Evolutionary conservation across 139 green algal species (phyloP).

Genomic region (Micractinium conductrix): DNA sequence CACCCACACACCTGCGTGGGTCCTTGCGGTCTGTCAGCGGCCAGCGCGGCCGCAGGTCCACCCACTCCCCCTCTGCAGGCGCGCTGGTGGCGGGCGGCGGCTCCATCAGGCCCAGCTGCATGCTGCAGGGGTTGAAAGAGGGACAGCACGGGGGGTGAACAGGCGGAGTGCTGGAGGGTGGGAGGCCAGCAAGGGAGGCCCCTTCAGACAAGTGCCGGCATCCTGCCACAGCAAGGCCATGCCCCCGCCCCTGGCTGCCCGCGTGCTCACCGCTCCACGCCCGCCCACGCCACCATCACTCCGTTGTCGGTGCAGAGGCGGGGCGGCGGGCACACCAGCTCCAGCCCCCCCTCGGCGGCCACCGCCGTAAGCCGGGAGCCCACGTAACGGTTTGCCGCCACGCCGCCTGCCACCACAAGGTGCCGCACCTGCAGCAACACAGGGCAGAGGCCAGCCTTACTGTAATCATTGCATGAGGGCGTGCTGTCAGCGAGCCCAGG

Average conservation of each 20-base stretch:
- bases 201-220: background rate
- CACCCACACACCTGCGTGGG: slow-evolving; percentile 11
- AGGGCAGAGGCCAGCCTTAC: background rate
- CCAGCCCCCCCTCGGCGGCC: slow-evolving; percentile 57
- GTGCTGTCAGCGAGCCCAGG: too few species aligned
- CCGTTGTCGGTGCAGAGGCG: slow-evolving; percentile 97
- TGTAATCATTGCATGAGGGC: too few species aligned
- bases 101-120: slow-evolving; percentile 56
- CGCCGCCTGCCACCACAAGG: slow-evolving; percentile 95
- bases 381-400: slow-evolving; percentile 90
- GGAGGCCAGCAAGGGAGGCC: background rate
- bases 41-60: slow-evolving; percentile 90
- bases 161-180: background rate
- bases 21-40: slow-evolving; percentile 76
- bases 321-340: slow-evolving; percentile 82
- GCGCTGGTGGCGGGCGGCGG: slow-evolving; percentile 19
- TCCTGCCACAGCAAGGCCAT: background rate
- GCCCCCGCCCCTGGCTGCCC: background rate
- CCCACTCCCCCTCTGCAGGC: slow-evolving; percentile 53
- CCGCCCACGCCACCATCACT: slow-evolving; percentile 98
- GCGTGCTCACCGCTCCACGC: slow-evolving; percentile 77
- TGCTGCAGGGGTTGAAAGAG: slow-evolving; percentile 21
- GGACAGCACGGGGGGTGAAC: background rate
- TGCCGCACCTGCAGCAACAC: slow-evolving; percentile 7
- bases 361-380: slow-evolving; percentile 61